Percentiles rank a stretch among this genome's conserved stretches.
These are phyloP conservation scores for Kwoniella sp. DNA, from an alignment of 768 basidiomycete genomes.

Conservation along the genomic window DNA sequence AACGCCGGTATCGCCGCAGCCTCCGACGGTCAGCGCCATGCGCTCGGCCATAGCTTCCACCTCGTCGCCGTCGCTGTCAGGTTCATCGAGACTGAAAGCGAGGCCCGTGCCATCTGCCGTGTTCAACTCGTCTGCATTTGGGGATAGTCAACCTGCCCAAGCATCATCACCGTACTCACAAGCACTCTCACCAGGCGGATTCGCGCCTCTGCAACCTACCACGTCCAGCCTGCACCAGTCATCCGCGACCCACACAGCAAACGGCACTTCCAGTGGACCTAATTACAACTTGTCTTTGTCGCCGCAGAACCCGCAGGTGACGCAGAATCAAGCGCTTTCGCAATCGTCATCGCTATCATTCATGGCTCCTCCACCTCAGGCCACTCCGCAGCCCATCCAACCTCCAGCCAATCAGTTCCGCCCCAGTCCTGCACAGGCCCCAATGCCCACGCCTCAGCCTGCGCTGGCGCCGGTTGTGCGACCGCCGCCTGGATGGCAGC, in stretches of 20 bases:
- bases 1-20: not conserved
- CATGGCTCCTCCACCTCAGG: constrained; percentile 11
- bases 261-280: constrained; percentile 11
- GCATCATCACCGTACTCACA: not conserved
- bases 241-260: too few species aligned
- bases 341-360: constrained; percentile 15
- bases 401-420: not conserved
- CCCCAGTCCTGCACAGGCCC: not conserved
- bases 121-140: constrained; percentile 43
- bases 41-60: too few species aligned
- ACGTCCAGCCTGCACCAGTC: too few species aligned
- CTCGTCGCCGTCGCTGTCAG: too few species aligned
- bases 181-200: too few species aligned
- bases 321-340: not conserved
- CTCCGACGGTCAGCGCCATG: constrained; percentile 4
- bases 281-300: constrained; percentile 45
- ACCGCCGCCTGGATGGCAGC: constrained; percentile 41
- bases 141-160: not conserved
- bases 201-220: not conserved
- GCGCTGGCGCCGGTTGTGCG: constrained; percentile 11
- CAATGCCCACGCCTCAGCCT: too few species aligned
- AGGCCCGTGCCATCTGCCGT: constrained; percentile 38
- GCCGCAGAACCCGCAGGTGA: constrained; percentile 27
- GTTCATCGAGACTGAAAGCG: constrained; percentile 33
- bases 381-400: constrained; percentile 1